Evolutionary conservation across 2,329 filamentous ascomycete genomes (phyloP).

Genomic region (Parastagonospora avenae): DNA sequence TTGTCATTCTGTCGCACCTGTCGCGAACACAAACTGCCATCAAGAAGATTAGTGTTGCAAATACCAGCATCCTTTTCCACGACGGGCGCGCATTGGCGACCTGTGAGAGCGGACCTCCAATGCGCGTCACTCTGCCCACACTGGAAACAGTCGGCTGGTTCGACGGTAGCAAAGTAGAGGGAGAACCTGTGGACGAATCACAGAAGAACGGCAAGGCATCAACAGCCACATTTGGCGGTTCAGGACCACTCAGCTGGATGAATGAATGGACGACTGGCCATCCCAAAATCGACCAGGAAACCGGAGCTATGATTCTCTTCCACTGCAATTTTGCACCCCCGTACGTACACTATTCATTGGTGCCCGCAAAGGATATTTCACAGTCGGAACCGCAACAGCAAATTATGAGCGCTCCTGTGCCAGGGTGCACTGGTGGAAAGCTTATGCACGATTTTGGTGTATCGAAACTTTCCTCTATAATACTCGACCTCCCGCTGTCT

Average conservation of each 20-base stretch:
- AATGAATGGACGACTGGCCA: slow-evolving; percentile 74
- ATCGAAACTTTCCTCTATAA: slow-evolving; percentile 65
- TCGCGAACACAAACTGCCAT: slow-evolving; percentile 62
- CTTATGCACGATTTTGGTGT: slow-evolving; percentile 82
- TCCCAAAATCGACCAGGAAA: slow-evolving; percentile 68
- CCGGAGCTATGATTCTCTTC: slow-evolving; percentile 70
- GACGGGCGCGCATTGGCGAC: slow-evolving; percentile 71
- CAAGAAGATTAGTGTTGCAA: slow-evolving; percentile 72
- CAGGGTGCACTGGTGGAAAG: slow-evolving; percentile 66
- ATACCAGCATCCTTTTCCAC: slow-evolving; percentile 70
- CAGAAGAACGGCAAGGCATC: slow-evolving; percentile 12
- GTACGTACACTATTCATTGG: slow-evolving; percentile 69
- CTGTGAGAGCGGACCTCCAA: slow-evolving; percentile 73
- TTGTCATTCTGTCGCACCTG: slow-evolving; percentile 63
- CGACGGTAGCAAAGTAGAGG: slow-evolving; percentile 63
- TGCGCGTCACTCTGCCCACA: slow-evolving; percentile 66
- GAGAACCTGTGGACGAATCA: slow-evolving; percentile 44
- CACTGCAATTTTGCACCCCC: slow-evolving; percentile 69
- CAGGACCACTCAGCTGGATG: slow-evolving; percentile 64
- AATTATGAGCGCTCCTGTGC: slow-evolving; percentile 61
- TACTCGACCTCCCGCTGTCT: slow-evolving; percentile 71
- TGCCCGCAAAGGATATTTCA: slow-evolving; percentile 44
- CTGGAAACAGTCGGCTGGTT: slow-evolving; percentile 75
- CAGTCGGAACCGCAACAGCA: slow-evolving; percentile 9
- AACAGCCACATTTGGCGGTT: slow-evolving; percentile 56